Conservation (phyloP, 495 filamentous ascomycete species). For the Aspergillus leporis region DNA sequence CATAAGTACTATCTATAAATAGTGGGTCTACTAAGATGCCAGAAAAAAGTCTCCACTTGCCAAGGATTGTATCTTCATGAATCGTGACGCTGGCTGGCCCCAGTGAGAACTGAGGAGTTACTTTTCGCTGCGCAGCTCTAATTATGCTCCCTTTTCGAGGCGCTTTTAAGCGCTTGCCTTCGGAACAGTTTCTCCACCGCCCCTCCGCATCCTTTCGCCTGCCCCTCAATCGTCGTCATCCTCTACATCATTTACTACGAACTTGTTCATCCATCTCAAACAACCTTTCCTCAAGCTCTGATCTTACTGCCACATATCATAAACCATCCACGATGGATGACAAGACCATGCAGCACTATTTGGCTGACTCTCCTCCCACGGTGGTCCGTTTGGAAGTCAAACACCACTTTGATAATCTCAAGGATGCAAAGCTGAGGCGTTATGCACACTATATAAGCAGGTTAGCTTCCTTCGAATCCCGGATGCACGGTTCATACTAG, state of each 20-base stretch:
- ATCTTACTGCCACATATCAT: conserved; percentile 14
- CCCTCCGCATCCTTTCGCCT: conserved; percentile 29
- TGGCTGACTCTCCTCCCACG: conserved; percentile 85
- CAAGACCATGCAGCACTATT: conserved; percentile 62
- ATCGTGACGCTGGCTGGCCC: neutral
- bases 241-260: conserved; percentile 5
- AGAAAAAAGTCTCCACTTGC: conserved; percentile 13
- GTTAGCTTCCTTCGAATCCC: conserved; percentile 47
- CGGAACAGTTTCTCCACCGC: conserved; percentile 28
- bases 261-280: conserved; percentile 17
- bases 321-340: conserved; percentile 37
- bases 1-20: neutral
- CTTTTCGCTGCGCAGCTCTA: neutral
- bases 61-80: conserved; percentile 5
- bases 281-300: conserved; percentile 18
- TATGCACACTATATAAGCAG: conserved; percentile 93
- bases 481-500: neutral
- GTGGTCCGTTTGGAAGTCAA: conserved; percentile 84
- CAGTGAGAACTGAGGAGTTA: neutral
- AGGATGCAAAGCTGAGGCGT: conserved; percentile 64
- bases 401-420: conserved; percentile 83
- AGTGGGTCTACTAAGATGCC: neutral
- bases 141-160: conserved; percentile 30
- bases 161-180: conserved; percentile 32
- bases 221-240: conserved; percentile 28